Evolutionary conservation across 768 basidiomycete species (phyloP).

Genomic region (Auriscalpium microsporum): DNA sequence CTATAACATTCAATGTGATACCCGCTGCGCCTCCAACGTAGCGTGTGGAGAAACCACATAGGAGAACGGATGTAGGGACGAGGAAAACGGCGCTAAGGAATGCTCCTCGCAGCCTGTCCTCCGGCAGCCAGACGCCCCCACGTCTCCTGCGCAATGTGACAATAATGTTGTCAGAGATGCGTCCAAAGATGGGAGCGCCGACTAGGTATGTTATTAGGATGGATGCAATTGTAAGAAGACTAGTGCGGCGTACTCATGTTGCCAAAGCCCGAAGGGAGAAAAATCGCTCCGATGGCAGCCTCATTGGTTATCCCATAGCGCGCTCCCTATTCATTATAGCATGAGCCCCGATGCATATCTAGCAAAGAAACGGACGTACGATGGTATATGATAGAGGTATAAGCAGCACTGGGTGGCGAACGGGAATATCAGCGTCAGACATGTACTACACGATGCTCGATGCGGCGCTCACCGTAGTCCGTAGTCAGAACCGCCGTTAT

Average conservation of each 20-base stretch:
- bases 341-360: too few species aligned
- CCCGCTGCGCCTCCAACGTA: slow-evolving; percentile 44
- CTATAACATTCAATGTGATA: slow-evolving; percentile 40
- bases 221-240: not conserved
- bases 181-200: slow-evolving; percentile 52
- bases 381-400: slow-evolving; percentile 61
- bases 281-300: slow-evolving; percentile 49
- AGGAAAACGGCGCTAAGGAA: slow-evolving; percentile 38
- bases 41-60: slow-evolving; percentile 40
- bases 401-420: slow-evolving; percentile 28
- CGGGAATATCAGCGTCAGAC: too few species aligned
- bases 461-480: slow-evolving; percentile 26
- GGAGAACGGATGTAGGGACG: slow-evolving; percentile 42
- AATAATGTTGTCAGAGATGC: slow-evolving; percentile 49
- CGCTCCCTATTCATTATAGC: slow-evolving; percentile 34
- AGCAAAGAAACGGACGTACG: slow-evolving; percentile 27
- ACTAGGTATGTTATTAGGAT: slow-evolving; percentile 26
- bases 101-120: slow-evolving; percentile 55
- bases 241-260: slow-evolving; percentile 38
- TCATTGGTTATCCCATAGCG: slow-evolving; percentile 49
- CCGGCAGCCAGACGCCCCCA: slow-evolving; percentile 54
- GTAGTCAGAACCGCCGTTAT: slow-evolving; percentile 21
- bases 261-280: slow-evolving; percentile 49
- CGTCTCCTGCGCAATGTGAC: slow-evolving; percentile 40
- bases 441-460: too few species aligned